Conservation (phyloP, 306 rosid species). For the Lotus japonicus region DNA sequence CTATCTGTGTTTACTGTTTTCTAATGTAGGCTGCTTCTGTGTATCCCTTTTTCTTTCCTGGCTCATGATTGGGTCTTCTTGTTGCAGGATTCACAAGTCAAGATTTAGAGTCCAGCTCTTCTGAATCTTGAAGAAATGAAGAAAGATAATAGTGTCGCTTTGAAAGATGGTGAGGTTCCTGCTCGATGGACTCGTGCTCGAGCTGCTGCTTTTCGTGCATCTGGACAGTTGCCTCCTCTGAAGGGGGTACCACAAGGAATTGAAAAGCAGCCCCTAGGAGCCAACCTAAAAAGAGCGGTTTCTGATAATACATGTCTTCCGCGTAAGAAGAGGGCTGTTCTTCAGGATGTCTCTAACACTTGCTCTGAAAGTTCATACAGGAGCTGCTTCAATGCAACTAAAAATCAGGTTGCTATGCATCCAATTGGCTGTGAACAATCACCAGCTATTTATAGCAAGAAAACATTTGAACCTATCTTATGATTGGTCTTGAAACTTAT, state of each 20-base stretch:
- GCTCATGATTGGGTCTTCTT: constrained; percentile 14
- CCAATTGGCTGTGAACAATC: background rate
- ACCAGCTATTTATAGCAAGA: background rate
- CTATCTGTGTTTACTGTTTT: background rate
- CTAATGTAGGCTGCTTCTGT: background rate
- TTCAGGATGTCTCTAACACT: constrained; percentile 69
- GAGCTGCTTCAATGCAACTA: constrained; percentile 44
- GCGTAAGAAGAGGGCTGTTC: constrained; percentile 56
- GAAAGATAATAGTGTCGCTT: constrained; percentile 38
- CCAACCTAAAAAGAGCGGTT: constrained; percentile 40
- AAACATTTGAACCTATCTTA: background rate
- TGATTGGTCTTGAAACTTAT: constrained; percentile 9
- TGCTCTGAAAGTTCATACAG: constrained; percentile 37
- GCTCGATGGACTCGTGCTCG: constrained; percentile 69
- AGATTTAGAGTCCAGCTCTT: constrained; percentile 20
- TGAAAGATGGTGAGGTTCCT: constrained; percentile 36
- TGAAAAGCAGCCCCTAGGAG: constrained; percentile 34
- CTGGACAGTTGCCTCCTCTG: constrained; percentile 48
- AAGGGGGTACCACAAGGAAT: constrained; percentile 29
- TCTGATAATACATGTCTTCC: constrained; percentile 33
- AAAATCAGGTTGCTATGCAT: constrained; percentile 48
- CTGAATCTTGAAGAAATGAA: constrained; percentile 55
- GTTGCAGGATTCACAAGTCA: constrained; percentile 33
- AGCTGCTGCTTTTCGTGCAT: constrained; percentile 49
- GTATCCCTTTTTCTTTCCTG: background rate